Percentiles rank a stretch among this genome's conserved stretches.
These are phyloP conservation scores for Fusarium scirpi DNA, from an alignment of 2,329 filamentous ascomycete genomes.

Conservation along the genomic window DNA sequence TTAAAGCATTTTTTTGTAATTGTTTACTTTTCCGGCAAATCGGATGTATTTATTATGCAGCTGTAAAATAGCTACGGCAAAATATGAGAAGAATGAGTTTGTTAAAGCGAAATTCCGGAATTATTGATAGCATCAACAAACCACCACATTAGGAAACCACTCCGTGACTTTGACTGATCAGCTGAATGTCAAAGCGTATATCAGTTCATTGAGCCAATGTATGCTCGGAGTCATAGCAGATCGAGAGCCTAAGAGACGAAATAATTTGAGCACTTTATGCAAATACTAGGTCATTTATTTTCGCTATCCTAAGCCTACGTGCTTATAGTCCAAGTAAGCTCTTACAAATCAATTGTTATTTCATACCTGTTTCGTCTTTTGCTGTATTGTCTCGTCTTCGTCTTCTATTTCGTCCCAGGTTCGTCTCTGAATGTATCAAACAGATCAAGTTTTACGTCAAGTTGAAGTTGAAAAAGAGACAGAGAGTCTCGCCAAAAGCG, in stretches of 20 bases:
- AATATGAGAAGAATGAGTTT: constrained; percentile 14
- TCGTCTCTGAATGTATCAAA: background rate
- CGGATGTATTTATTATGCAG: constrained; percentile 29
- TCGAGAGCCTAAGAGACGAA: background rate
- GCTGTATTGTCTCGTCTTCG: background rate
- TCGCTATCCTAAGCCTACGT: background rate
- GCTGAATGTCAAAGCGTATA: background rate
- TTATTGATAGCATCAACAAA: constrained; percentile 8
- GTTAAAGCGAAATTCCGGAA: constrained; percentile 8
- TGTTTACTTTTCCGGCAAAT: constrained; percentile 11
- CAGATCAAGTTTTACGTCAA: background rate
- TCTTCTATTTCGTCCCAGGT: background rate
- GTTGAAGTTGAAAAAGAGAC: constrained; percentile 15
- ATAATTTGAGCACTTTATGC: background rate
- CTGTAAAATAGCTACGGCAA: constrained; percentile 36
- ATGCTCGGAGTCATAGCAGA: background rate
- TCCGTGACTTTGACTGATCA: background rate
- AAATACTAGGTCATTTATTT: background rate
- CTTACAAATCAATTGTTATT: background rate
- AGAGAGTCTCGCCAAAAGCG: constrained; percentile 10
- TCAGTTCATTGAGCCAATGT: too few relatives aligned
- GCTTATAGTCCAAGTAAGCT: background rate
- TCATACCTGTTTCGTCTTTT: background rate
- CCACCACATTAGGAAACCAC: too few relatives aligned
- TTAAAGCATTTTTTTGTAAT: constrained; percentile 41